Evolutionary conservation across 371 early-diverging fungal genomes (phyloP).

Genomic region (Batkoa obscura): DNA sequence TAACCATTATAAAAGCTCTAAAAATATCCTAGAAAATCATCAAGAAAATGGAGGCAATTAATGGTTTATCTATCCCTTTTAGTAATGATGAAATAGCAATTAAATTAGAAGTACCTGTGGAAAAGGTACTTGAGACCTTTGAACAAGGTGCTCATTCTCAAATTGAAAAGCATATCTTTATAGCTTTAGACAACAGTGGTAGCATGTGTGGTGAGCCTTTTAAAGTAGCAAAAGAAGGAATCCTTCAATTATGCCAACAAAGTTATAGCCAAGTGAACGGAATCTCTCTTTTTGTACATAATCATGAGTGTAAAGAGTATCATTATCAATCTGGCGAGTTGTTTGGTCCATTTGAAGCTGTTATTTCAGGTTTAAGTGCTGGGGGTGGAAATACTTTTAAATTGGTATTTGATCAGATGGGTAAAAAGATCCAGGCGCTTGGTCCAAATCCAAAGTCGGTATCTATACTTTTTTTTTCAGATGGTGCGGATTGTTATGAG

Average conservation of each 20-base stretch:
- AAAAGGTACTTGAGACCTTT: background rate
- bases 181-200: background rate
- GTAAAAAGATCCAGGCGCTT: background rate
- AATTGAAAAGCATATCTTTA: background rate
- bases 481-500: conserved; percentile 10
- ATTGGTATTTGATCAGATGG: background rate
- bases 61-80: too few species aligned
- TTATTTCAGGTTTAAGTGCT: background rate
- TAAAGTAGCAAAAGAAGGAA: background rate
- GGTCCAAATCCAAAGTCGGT: background rate
- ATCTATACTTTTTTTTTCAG: conserved; percentile 12
- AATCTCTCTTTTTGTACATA: background rate
- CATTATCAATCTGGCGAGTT: background rate
- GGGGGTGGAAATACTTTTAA: background rate
- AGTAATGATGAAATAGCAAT: background rate
- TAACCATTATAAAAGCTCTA: too few species aligned
- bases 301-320: background rate
- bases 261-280: background rate
- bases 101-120: background rate
- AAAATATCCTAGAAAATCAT: too few species aligned
- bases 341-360: background rate
- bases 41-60: too few species aligned
- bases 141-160: background rate
- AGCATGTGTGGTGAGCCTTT: background rate
- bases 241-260: background rate